Evolutionary conservation across 163 green algal genomes (phyloP), one percentile per base, ranked within the genome.

Genomic region (Prototheca wickerhamii): DNA sequence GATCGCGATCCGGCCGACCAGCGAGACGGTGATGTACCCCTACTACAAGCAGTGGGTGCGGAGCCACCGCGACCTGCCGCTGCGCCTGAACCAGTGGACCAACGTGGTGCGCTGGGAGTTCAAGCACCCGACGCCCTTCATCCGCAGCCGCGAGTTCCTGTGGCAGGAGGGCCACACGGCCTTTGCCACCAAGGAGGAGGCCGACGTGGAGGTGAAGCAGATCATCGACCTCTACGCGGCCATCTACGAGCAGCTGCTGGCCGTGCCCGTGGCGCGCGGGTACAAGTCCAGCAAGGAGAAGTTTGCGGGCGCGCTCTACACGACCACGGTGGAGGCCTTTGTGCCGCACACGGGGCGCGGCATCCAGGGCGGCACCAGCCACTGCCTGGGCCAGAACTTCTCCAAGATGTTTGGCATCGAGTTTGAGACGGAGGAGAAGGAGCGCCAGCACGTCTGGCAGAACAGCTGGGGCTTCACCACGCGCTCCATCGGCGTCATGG

Each of bases 41-140:
- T 83, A 82, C 71, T 86, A 80, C 31, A 65, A 67, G 54, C 84
- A 97, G 65, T 98, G 93, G 93, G 96, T 98, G 67, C 85, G 88
- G 43, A 89, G 71, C 64, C 91, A 98, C 82, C 80, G 93, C 61
- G 93, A 99, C 80, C 83, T 99, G 73, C 93, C 93, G 3, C 74
- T 99, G 69, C 84, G 86, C 31, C 80, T 99, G 8, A 99, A 99
- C 80, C 93, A 99, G 83, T 96, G 91, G 91, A 96, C 89, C 72
- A 97, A 96, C 74, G 91, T 98, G 53, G 92, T 99, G 73, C 86
- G 93, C 30, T 98, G 94, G 93, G 93, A 99, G 83, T 98, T 98
- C 85, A 98, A 96, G 77, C 87, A 99, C 79, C 94, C 93, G 32
- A 98, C 93, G 31, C 93, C 93, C 55, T 99, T 99, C 86, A 97